Evolutionary conservation across 148 eudicot genomes (phyloP), one percentile per base, ranked within the genome.

Genomic region (Bassia scoparia): DNA sequence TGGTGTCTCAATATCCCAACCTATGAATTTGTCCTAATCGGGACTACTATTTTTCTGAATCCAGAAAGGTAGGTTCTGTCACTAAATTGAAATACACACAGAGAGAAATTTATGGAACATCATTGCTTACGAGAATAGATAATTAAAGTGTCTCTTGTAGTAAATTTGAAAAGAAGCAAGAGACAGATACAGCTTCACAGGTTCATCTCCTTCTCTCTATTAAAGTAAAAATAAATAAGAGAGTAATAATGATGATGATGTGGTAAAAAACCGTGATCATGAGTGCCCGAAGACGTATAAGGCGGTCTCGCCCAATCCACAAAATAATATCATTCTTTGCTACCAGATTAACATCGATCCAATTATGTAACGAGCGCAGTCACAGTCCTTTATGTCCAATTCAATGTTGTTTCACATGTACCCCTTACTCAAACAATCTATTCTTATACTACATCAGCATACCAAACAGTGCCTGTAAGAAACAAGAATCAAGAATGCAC

Each of bases 1-100:
- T 95, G 97, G 24, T n/a, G 96, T 89, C 74, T 95, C 99, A 71
- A 88, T 89, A 84, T 95, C 99, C 99, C 99, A 91, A 67, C 91
- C 92, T 81, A 95, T 76, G 68, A 88, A 91, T 73, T 91, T 95
- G 87, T 95, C 99, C 77, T 95, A n/a, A n/a, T 95, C 14, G 99
- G 91, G n/a, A 91, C 90, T 77, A 80, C 76, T 87, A 91, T 77
- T 88, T 89, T 58, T 88, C 87, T 49, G 88, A 84, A 80, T 89
- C 96, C 81, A 95, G 80, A 80, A 95, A 95, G 23, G 84, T 88
- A 77, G 91, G 82, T 55, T 92, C 97, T 17, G 98, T 95, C 60
- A 95, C 94, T 97, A 91, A 73, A 44, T 55, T 8, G 54, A 24
- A 74, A 66, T 53, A 56, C n/a, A 53, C 58, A 73, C 58, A 80